phyloP scores from a whole-genome alignment of 768 basidiomycete species.

The Hygrophorus pudorinus region DNA sequence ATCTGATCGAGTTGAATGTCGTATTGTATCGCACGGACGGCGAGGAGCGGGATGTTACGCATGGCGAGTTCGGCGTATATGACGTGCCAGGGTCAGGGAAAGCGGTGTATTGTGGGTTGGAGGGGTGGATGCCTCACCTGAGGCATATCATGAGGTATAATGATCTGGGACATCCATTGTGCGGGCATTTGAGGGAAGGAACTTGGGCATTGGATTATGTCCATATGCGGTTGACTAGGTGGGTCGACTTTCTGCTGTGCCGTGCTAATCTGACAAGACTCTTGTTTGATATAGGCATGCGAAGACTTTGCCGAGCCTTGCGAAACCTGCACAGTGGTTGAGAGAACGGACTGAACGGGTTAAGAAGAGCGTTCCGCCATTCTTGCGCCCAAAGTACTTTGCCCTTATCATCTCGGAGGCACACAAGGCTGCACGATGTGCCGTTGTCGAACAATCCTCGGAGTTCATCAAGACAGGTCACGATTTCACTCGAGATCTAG shows the following conservation, averaged over 20 bases:
- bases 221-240: conserved; percentile 59
- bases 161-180: conserved; percentile 89
- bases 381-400: conserved; percentile 94
- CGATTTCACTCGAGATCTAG: conserved; percentile 83
- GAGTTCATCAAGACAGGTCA: conserved; percentile 82
- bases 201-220: conserved; percentile 92
- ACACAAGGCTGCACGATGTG: conserved; percentile 81
- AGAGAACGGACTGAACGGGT: conserved; percentile 80
- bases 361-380: conserved; percentile 63
- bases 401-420: conserved; percentile 84
- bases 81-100: conserved; percentile 65
- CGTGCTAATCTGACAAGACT: background rate
- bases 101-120: conserved; percentile 85
- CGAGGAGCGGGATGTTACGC: conserved; percentile 87
- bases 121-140: conserved; percentile 94
- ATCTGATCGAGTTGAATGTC: conserved; percentile 83
- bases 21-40: conserved; percentile 79
- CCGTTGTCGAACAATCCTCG: conserved; percentile 79
- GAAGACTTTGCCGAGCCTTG: conserved; percentile 56
- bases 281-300: conserved; percentile 36
- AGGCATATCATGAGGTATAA: conserved; percentile 80
- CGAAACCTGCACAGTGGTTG: conserved; percentile 72
- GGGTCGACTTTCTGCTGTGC: conserved; percentile 22
- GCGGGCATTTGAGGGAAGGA: conserved; percentile 78
- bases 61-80: conserved; percentile 74